phyloP scores from a whole-genome alignment of 305 asterid species.

The Fraxinus sp. region DNA sequence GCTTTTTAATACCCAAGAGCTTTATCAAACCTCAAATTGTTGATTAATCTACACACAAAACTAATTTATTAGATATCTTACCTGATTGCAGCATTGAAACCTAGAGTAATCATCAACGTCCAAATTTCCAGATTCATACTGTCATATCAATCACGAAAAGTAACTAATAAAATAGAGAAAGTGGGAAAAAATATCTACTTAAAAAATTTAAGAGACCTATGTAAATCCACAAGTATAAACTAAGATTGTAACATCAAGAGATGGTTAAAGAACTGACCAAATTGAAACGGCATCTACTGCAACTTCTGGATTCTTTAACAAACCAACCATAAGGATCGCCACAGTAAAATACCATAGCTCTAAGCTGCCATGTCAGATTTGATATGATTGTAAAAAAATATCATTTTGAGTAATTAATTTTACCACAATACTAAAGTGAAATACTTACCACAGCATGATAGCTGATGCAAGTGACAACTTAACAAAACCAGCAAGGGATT shows the following conservation, averaged over 20 bases:
- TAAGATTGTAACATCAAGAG: not conserved
- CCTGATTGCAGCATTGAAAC: conserved; percentile 91
- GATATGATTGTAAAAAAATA: not conserved
- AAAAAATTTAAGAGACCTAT: not conserved
- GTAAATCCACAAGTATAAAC: not conserved
- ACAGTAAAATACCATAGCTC: conserved; percentile 74
- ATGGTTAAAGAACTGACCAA: conserved; percentile 43
- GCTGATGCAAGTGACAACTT: conserved; percentile 82
- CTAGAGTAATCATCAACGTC: conserved; percentile 69
- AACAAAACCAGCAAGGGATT: conserved; percentile 51
- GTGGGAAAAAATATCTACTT: not conserved
- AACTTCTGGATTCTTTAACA: conserved; percentile 71
- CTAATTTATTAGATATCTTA: conserved; percentile 8
- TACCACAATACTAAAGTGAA: not conserved
- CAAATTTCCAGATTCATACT: conserved; percentile 76
- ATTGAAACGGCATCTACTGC: conserved; percentile 77
- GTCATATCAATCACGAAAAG: conserved; percentile 19
- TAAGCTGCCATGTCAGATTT: conserved; percentile 46
- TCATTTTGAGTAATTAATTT: not conserved
- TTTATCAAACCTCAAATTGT: not conserved
- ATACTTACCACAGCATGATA: conserved; percentile 68
- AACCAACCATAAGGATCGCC: conserved; percentile 74
- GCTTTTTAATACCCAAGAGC: not conserved
- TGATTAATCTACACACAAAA: not conserved
- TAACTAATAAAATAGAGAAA: not conserved